phyloP scores from a whole-genome alignment of 495 filamentous ascomycete species.

The Annulohypoxylon maeteangense region DNA sequence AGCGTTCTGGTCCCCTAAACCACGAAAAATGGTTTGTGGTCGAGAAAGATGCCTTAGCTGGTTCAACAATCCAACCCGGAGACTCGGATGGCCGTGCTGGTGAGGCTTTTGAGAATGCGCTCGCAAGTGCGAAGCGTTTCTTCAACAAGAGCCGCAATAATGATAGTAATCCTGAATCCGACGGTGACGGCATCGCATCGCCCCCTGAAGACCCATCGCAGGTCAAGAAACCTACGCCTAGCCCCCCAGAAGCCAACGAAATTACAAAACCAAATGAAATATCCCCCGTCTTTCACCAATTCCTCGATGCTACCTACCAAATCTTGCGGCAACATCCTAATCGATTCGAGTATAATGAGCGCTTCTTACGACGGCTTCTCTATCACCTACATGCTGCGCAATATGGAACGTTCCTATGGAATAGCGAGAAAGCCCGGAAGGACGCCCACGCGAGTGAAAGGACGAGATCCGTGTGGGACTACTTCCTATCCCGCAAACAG shows the following conservation, averaged over 20 bases:
- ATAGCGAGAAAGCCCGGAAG: conserved; percentile 88
- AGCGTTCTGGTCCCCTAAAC: conserved; percentile 84
- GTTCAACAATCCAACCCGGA: conserved; percentile 63
- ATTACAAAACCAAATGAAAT: conserved; percentile 78
- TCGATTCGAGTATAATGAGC: conserved; percentile 96
- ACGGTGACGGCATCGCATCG: conserved; percentile 40
- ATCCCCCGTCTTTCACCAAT: conserved; percentile 98
- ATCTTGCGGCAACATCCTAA: conserved; percentile 86
- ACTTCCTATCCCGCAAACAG: conserved; percentile 81
- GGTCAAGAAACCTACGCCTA: conserved; percentile 35
- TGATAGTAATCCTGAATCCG: conserved; percentile 63
- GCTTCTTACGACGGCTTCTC: conserved; percentile 87
- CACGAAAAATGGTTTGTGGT: conserved; percentile 96
- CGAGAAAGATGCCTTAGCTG: conserved; percentile 74
- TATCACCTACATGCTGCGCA: conserved; percentile 98
- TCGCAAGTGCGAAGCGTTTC: conserved; percentile 88
- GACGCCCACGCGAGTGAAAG: conserved; percentile 76
- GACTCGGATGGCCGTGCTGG: conserved; percentile 67
- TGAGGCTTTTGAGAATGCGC: conserved; percentile 85
- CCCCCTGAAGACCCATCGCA: conserved; percentile 45
- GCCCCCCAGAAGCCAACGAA: conserved; percentile 46
- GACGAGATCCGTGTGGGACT: conserved; percentile 94
- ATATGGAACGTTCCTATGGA: conserved; percentile 95
- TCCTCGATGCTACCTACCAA: conserved; percentile 95
- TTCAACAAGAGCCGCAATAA: conserved; percentile 83